Evolutionary conservation across 106 monocot species (phyloP).

Genomic region (Narthecium ossifragum): DNA sequence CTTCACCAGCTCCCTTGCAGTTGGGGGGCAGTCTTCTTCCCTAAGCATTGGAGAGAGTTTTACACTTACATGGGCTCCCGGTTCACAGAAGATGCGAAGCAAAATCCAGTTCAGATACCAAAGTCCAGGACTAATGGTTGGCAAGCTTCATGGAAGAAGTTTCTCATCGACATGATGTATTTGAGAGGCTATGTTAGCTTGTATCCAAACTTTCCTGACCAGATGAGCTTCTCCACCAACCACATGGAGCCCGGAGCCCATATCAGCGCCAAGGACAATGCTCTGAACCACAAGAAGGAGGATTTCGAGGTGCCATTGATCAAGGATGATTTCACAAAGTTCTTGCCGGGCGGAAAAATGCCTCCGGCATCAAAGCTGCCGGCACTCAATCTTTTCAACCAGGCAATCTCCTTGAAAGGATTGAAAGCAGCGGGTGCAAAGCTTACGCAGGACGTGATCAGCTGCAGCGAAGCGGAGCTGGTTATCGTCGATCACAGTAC

Average conservation of each 20-base stretch:
- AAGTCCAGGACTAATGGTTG: constrained; percentile 89
- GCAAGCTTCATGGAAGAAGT: constrained; percentile 99
- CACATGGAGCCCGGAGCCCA: constrained; percentile 99
- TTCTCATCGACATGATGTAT: constrained; percentile 95
- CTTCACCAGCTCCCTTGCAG: constrained; percentile 97
- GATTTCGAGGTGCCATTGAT: constrained; percentile 97
- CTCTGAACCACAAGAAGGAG: constrained; percentile 61
- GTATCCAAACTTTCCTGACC: constrained; percentile 91
- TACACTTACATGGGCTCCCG: constrained; percentile 85
- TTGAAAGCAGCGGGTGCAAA: constrained; percentile 89
- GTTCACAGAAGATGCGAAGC: constrained; percentile 82
- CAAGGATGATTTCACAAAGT: constrained; percentile 62
- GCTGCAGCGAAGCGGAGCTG: constrained; percentile 44
- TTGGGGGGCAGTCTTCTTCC: constrained; percentile 98
- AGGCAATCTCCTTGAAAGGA: constrained; percentile 63
- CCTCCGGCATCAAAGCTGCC: constrained; percentile 74
- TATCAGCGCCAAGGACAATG: constrained; percentile 92
- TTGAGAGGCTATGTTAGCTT: constrained; percentile 87
- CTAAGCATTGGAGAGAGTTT: constrained; percentile 98
- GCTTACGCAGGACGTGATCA: constrained; percentile 75
- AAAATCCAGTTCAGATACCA: constrained; percentile 89
- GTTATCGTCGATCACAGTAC: constrained; percentile 67
- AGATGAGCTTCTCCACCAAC: constrained; percentile 94
- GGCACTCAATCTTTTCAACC: constrained; percentile 86
- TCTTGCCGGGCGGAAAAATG: constrained; percentile 72